Percentiles rank a stretch among this genome's conserved stretches.
Evolutionary conservation across 2,329 filamentous ascomycete species (phyloP).

Genomic region (Apiospora malaysiana): DNA sequence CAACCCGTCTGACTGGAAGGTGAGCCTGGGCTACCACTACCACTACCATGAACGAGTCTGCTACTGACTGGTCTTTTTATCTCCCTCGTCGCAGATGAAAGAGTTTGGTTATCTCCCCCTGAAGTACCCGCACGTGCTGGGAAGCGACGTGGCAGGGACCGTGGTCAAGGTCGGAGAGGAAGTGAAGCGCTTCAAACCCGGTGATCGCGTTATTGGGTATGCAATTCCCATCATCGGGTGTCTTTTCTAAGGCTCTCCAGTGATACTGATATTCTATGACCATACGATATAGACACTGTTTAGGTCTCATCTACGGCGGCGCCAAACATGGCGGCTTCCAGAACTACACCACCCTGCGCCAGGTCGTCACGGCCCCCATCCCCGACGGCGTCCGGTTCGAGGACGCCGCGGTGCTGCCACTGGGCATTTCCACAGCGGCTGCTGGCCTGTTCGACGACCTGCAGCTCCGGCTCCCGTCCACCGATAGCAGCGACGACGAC

Average conservation of each 20-base stretch:
- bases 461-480: constrained; percentile 33
- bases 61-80: too few species aligned
- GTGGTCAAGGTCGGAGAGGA: constrained; percentile 38
- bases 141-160: constrained; percentile 40
- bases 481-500: constrained; percentile 10
- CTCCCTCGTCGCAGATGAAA: background rate
- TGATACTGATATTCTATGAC: background rate
- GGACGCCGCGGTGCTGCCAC: constrained; percentile 36
- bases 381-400: constrained; percentile 29
- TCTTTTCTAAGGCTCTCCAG: background rate
- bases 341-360: constrained; percentile 30
- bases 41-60: too few species aligned
- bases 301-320: constrained; percentile 27
- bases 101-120: constrained; percentile 22
- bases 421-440: constrained; percentile 35
- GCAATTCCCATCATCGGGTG: background rate
- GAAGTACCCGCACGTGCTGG: constrained; percentile 39
- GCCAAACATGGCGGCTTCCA: constrained; percentile 37
- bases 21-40: background rate
- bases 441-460: constrained; percentile 33
- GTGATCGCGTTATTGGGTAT: constrained; percentile 40
- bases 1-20: constrained; percentile 22
- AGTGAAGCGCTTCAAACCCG: constrained; percentile 35
- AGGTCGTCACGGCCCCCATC: constrained; percentile 24
- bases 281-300: constrained; percentile 20